A percentile compares a stretch with the other conserved stretches of the same genome.
Evolutionary conservation across 2,329 filamentous ascomycete species (phyloP).

Genomic region (Colletotrichum higginsianum): DNA sequence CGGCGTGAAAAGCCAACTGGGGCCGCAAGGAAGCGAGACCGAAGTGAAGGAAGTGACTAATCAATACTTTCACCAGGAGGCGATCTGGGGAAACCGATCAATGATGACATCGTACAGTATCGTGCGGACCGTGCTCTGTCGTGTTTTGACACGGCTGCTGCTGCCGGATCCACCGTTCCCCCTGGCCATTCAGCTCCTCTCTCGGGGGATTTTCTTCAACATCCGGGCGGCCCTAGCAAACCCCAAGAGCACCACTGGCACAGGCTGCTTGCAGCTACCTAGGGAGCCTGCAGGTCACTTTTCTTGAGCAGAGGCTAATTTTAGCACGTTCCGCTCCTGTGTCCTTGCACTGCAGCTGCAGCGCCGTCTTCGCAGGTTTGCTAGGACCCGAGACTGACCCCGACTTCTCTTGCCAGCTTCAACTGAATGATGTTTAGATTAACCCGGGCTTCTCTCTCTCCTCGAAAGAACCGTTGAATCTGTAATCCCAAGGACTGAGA

Average conservation of each 20-base stretch:
- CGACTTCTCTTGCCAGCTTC: constrained; percentile 14
- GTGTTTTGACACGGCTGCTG: neutral
- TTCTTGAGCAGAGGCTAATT: constrained; percentile 27
- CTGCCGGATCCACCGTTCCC: neutral
- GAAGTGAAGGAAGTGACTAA: neutral
- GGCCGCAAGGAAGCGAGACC: constrained; percentile 6
- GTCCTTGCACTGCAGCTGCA: neutral
- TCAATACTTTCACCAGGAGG: neutral
- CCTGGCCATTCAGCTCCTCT: constrained; percentile 9
- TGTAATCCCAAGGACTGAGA: constrained; percentile 4
- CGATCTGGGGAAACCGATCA: constrained; percentile 33
- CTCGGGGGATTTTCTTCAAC: constrained; percentile 5
- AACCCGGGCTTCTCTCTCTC: constrained; percentile 29
- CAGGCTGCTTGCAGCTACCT: constrained; percentile 25
- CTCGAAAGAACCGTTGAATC: constrained; percentile 22
- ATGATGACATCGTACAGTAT: constrained; percentile 33
- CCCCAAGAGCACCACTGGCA: constrained; percentile 9
- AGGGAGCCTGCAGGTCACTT: neutral
- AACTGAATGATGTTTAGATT: constrained; percentile 20
- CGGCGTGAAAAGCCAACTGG: constrained; percentile 21
- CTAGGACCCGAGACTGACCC: constrained; percentile 21
- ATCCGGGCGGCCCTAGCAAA: neutral
- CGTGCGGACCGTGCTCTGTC: neutral
- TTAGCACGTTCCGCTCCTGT: constrained; percentile 18
- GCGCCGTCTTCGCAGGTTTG: neutral